Percentiles rank a stretch among this genome's conserved stretches.
phyloP scores from a whole-genome alignment of 352 stramenopile species.

The Pythium vanterpoolii region DNA sequence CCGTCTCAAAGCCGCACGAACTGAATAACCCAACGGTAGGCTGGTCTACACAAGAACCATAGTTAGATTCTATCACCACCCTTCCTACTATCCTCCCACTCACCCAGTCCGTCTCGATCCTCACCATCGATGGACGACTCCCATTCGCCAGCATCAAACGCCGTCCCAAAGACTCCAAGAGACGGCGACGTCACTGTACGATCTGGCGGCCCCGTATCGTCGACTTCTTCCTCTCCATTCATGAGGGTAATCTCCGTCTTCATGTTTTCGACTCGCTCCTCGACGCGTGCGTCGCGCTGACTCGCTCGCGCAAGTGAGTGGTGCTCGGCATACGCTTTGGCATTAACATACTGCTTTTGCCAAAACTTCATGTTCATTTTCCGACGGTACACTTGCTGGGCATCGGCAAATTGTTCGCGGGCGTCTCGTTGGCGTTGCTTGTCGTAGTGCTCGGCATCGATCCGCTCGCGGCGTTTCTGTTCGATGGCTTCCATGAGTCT shows the following conservation, averaged over 20 bases:
- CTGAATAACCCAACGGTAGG: slow-evolving; percentile 45
- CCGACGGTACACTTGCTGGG: slow-evolving; percentile 32
- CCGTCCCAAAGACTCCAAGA: slow-evolving; percentile 55
- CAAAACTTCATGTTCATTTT: slow-evolving; percentile 69
- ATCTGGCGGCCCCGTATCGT: slow-evolving; percentile 23
- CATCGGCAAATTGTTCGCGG: slow-evolving; percentile 21
- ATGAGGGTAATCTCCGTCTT: slow-evolving; percentile 38
- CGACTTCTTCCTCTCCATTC: slow-evolving; percentile 27
- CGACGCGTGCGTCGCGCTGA: slow-evolving; percentile 22
- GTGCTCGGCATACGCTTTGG: slow-evolving; percentile 40
- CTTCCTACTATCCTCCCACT: slow-evolving; percentile 1
- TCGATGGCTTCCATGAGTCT: slow-evolving; percentile 41
- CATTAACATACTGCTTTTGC: slow-evolving; percentile 58
- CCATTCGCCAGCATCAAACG: slow-evolving; percentile 50
- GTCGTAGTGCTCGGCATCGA: slow-evolving; percentile 35
- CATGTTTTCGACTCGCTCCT: slow-evolving; percentile 27
- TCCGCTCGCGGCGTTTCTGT: slow-evolving; percentile 30
- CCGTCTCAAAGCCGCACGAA: slow-evolving; percentile 34
- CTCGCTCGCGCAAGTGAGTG: slow-evolving; percentile 31
- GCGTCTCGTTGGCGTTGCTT: slow-evolving; percentile 29
- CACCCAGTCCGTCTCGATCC: slow-evolving; percentile 45
- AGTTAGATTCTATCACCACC: background rate
- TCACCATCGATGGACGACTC: slow-evolving; percentile 45
- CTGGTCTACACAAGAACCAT: slow-evolving; percentile 30
- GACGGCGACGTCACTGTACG: slow-evolving; percentile 34